Base-by-base conservation (phyloP, 78 protist species). In the Capsaspora owczarzaki region DNA sequence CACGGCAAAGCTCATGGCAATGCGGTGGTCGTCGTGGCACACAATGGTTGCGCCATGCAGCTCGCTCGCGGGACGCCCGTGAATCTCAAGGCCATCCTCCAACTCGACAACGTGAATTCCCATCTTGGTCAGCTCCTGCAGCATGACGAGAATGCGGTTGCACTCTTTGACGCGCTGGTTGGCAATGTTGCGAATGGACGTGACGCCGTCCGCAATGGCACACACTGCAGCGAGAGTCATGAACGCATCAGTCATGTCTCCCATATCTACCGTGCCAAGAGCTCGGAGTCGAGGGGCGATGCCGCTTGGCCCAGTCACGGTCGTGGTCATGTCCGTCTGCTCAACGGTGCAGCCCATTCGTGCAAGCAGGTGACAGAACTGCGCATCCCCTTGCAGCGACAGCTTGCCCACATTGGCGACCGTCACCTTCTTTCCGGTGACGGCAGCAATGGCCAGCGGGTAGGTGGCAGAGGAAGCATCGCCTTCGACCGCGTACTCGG, bases 11-110 rank as follows among this genome's bases (percentile, higher is more conserved):
- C 68, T 35, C 94, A 90, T 90, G 29, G 94, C 94, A 23, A 90
- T 85, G 42, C 94, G 89, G 82, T 90, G 94, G 88, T 90, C 94
- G 53, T 85, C 81, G 83, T 87, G 49, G 82, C 94, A 90, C 40
- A 42, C 23, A 75, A 90, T 85, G 69, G 19, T 0, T 10, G 61
- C 91, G 42, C 79, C 76, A 0, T 5, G 5, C 22, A 66, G 75
- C 60, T 35, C 61, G 20, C 16, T 53, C 16, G 76, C 74, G 1
- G 23, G 72, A 19, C 38, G 33, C 29, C 93, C 93, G 25, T 27
- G 49, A 60, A 89, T 69, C 56, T 56, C 83, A 19, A 89, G 5
- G 38, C 93, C 93, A 74, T 86, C 90, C 10, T 42, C 76, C 29
- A 86, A 84, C 78, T 89, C 93, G 51, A 69, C 75, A 20, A 27